phyloP scores from a whole-genome alignment of 2,329 filamentous ascomycete genomes.

The Penicillium corylophilum region DNA sequence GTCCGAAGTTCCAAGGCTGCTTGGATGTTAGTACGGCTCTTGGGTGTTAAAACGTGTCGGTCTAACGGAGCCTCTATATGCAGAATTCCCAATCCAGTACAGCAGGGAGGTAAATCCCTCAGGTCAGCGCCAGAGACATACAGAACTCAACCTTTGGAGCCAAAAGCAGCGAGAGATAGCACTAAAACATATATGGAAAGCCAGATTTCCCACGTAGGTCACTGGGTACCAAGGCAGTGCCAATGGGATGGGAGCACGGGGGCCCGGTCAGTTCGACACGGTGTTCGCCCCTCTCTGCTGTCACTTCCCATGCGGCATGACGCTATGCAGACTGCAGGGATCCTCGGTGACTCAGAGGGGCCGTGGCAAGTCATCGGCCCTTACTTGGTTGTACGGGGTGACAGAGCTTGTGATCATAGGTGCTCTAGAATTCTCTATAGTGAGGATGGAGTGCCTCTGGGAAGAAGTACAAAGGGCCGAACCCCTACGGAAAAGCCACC shows the following conservation, averaged over 20 bases:
- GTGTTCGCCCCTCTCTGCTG: slow-evolving; percentile 6
- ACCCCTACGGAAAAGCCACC: neutral
- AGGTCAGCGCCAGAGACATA: neutral
- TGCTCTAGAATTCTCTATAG: neutral
- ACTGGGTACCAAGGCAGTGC: neutral
- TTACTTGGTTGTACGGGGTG: slow-evolving; percentile 27
- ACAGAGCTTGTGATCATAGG: slow-evolving; percentile 4
- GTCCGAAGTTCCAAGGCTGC: no score
- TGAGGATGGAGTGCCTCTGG: neutral
- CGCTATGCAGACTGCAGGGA: slow-evolving; percentile 25
- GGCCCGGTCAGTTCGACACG: slow-evolving; percentile 7
- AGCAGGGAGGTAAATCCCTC: neutral
- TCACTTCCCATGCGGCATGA: slow-evolving; percentile 17
- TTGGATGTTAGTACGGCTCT: no score
- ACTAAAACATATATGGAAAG: neutral
- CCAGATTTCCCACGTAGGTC: neutral
- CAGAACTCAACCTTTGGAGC: no score
- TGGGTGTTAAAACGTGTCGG: no score
- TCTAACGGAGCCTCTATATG: neutral
- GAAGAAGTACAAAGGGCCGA: neutral
- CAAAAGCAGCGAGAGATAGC: neutral
- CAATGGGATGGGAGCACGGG: slow-evolving; percentile 11
- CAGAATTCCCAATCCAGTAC: neutral
- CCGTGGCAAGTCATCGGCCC: slow-evolving; percentile 16
- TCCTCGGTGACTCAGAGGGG: slow-evolving; percentile 21